phyloP scores from a whole-genome alignment of 371 early-diverging fungal genomes.

The Fennellomyces sp. region DNA sequence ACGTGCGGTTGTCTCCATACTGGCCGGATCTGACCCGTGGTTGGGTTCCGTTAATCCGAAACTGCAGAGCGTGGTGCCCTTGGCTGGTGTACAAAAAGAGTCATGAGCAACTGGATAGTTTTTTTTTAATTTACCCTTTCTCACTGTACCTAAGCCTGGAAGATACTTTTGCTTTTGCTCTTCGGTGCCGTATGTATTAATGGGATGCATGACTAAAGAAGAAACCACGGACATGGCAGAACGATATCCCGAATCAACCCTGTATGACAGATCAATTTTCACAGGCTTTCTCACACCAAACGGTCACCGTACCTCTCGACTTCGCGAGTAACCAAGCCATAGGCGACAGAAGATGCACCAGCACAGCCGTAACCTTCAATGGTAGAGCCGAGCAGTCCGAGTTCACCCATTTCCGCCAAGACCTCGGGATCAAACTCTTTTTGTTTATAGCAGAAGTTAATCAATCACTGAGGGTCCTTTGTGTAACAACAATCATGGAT shows the following conservation, averaged over 20 bases:
- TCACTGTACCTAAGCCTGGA: conserved; percentile 76
- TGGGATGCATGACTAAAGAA: conserved; percentile 97
- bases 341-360: conserved; percentile 96
- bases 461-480: too few relatives aligned
- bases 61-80: conserved; percentile 87
- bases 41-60: conserved; percentile 98
- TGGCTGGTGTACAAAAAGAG: conserved; percentile 57
- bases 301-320: conserved; percentile 75
- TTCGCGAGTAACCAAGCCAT: conserved; percentile 96
- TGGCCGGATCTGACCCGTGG: conserved; percentile 95
- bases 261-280: conserved; percentile 21
- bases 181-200: conserved; percentile 92
- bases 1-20: conserved; percentile 93
- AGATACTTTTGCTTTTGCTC: conserved; percentile 92
- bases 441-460: too few relatives aligned
- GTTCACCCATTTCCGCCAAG: conserved; percentile 92
- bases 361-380: conserved; percentile 97
- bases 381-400: conserved; percentile 94
- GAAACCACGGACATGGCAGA: conserved; percentile 99
- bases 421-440: conserved; percentile 88
- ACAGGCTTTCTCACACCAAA: neutral
- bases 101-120: neutral
- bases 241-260: conserved; percentile 95
- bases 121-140: neutral
- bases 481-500: neutral